Evolutionary conservation across 1,284 basidiomycete species (phyloP).

Genomic region (Calocybe gambosa): DNA sequence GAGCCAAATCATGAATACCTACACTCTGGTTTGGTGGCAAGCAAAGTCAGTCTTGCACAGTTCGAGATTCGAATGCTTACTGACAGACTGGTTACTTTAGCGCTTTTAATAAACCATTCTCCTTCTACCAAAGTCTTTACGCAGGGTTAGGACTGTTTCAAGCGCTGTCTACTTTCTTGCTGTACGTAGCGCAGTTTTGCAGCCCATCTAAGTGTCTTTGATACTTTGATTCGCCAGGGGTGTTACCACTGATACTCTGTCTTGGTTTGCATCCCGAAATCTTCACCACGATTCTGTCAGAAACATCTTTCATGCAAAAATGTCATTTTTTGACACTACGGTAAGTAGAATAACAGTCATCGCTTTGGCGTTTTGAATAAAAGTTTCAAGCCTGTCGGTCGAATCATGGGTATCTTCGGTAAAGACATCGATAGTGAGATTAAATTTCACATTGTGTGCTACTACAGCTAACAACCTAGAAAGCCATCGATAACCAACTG

Average conservation of each 20-base stretch:
- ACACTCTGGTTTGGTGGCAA: constrained; percentile 73
- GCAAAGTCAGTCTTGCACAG: constrained; percentile 37
- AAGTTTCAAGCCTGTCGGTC: constrained; percentile 46
- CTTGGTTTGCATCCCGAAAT: constrained; percentile 53
- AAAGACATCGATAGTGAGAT: constrained; percentile 55
- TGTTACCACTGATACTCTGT: constrained; percentile 48
- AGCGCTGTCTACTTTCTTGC: constrained; percentile 58
- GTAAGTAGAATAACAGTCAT: constrained; percentile 25
- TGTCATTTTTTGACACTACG: constrained; percentile 68
- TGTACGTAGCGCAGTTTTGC: constrained; percentile 30
- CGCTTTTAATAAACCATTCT: constrained; percentile 40
- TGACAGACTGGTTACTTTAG: constrained; percentile 22
- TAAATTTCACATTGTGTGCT: not conserved
- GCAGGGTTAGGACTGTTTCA: constrained; percentile 56
- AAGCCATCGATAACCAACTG: constrained; percentile 57
- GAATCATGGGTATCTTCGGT: constrained; percentile 60
- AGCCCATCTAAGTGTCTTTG: not conserved
- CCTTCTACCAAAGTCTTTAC: constrained; percentile 71
- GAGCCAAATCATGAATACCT: constrained; percentile 46
- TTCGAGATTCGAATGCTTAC: not conserved
- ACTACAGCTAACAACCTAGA: constrained; percentile 3
- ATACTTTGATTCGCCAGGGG: constrained; percentile 33
- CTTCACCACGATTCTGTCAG: constrained; percentile 49
- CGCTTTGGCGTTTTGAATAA: not conserved
- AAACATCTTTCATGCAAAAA: constrained; percentile 61